These are phyloP conservation scores for Gyrodon lividus DNA, from an alignment of 768 basidiomycete genomes.

Conservation along the genomic window DNA sequence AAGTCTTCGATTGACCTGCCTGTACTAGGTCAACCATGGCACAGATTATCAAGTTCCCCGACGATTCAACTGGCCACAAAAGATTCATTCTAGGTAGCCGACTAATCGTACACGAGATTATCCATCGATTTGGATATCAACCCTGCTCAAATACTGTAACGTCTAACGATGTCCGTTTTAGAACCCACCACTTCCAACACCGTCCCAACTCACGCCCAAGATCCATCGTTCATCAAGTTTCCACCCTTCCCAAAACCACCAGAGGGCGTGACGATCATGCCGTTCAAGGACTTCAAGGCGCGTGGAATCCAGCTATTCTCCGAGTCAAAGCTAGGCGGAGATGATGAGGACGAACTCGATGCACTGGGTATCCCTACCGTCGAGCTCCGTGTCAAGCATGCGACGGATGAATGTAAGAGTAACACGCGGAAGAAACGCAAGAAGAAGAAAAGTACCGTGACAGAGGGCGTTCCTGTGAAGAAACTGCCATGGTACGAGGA, in stretches of 20 bases:
- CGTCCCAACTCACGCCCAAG: conserved; percentile 4
- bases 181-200: conserved; percentile 19
- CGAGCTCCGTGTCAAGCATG: conserved; percentile 49
- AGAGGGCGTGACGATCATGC: conserved; percentile 45
- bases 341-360: conserved; percentile 52
- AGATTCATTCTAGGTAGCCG: conserved; percentile 7
- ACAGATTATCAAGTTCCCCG: conserved; percentile 13
- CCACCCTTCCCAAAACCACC: conserved; percentile 51
- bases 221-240: conserved; percentile 32
- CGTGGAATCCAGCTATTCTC: conserved; percentile 53
- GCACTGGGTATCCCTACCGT: conserved; percentile 68
- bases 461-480: conserved; percentile 19
- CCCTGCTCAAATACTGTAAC: conserved; percentile 14
- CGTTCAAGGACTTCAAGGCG: conserved; percentile 58
- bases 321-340: conserved; percentile 34
- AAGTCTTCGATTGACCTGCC: too few species aligned
- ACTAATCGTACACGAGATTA: conserved; percentile 15
- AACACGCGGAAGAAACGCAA: conserved; percentile 53
- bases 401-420: conserved; percentile 55
- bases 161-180: conserved; percentile 19
- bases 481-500: conserved; percentile 60
- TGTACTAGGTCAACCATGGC: too few species aligned
- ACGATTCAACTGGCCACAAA: conserved; percentile 2
- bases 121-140: conserved; percentile 6
- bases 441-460: conserved; percentile 29